Evolutionary conservation across 805 yeast genomes (phyloP), one percentile per base, ranked within the genome.

Genomic region (Pichia occidentalis): DNA sequence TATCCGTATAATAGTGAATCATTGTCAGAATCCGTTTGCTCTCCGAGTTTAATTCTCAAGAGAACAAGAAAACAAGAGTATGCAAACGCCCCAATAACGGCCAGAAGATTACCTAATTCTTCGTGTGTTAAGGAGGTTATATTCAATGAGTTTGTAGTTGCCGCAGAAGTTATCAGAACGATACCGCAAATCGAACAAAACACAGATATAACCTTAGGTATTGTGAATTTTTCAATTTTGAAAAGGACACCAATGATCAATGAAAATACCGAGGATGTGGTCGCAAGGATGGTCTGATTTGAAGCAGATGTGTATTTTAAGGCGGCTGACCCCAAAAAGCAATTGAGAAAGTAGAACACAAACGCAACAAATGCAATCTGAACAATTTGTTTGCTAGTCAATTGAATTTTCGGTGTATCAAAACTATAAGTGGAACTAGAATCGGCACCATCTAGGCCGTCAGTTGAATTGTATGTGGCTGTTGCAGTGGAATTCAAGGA

Each of bases 261-360:
- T 0, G 77, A 70, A 49, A 71, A 73, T 4, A 71, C 60, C 11
- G 77, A 68, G 3, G 77, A 64, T 1, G 75, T 66, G 2, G 77
- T 67, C 6, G 75, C 65, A 13, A 73, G 49, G 8, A 73, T 68
- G 0, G 77, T 68, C 46, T 66, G 73, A 46, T 71, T 72, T 16
- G 77, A 67, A 0, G 77, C 75, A 9, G 73, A 64, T 0, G 80
- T 73, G 47, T 61, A 73, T 43, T 61, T 61, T 31, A 73, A 57
- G 3, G 72, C 57, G n/a, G 56, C 37, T 53, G 71, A 60, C 4
- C 60, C 68, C 40, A 62, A 56, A 8, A 61, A 46, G 39, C 71
- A 70, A 48, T 64, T 68, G 4, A 52, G 29, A 37, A 56, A 65
- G 49, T 73, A 73, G 7, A 71, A 58, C 2, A 63, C 29, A 4